Conservation (phyloP, 2,329 filamentous ascomycete species). For the Trichoderma oligosporum region DNA sequence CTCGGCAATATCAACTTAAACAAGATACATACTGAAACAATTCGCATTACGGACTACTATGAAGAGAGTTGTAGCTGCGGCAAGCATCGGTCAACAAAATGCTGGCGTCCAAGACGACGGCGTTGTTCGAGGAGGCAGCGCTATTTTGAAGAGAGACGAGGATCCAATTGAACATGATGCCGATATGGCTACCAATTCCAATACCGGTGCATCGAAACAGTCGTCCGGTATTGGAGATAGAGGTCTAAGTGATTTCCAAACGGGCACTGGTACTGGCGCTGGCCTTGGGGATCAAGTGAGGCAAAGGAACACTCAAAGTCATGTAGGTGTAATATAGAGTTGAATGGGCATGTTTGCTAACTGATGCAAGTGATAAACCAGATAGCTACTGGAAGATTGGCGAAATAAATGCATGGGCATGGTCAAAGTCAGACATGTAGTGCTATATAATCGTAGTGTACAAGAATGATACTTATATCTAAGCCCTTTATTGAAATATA, state of each 20-base stretch:
- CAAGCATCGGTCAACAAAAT: not conserved
- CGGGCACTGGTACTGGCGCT: not conserved
- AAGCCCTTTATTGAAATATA: not conserved
- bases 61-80: not conserved
- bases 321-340: not conserved
- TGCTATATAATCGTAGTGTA: not conserved
- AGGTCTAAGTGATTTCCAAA: not conserved
- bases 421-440: not conserved
- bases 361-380: not conserved
- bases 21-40: no score
- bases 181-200: not conserved
- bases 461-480: not conserved
- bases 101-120: not conserved
- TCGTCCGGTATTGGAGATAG: not conserved
- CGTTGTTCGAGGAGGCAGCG: not conserved
- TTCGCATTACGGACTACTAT: not conserved
- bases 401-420: not conserved
- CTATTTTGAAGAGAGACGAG: slow-evolving; percentile 3
- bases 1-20: no score
- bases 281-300: not conserved
- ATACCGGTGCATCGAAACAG: not conserved
- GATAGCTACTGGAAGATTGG: not conserved
- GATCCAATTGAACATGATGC: not conserved
- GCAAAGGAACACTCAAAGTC: slow-evolving; percentile 1
- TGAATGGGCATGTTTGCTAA: not conserved